Conservation (phyloP, 23 red algal genomes). For the Gracilaria domingensis region DNA sequence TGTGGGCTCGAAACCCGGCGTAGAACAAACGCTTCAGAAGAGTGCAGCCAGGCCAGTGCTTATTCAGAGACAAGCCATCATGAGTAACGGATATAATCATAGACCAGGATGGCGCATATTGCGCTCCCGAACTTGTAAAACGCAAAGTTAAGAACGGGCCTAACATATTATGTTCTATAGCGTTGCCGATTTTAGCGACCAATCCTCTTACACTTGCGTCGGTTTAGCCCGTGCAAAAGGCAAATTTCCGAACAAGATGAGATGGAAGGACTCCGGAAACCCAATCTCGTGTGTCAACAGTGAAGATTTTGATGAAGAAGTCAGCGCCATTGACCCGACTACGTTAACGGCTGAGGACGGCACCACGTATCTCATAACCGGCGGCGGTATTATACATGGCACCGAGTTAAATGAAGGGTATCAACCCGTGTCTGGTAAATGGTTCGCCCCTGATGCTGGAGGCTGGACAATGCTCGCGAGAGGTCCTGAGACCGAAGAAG, state of each 20-base stretch:
- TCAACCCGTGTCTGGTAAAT: background rate
- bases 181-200: background rate
- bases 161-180: background rate
- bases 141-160: background rate
- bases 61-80: background rate
- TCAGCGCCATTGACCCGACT: background rate
- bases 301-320: background rate
- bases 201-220: constrained; percentile 7
- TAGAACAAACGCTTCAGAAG: background rate
- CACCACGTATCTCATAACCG: background rate
- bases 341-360: background rate
- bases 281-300: background rate
- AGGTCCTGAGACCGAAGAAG: background rate
- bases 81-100: background rate
- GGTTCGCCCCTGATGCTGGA: background rate
- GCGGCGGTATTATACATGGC: background rate
- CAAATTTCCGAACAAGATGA: background rate
- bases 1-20: constrained; percentile 2
- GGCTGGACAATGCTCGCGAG: background rate
- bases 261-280: background rate
- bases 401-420: background rate
- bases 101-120: background rate
- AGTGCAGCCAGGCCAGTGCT: background rate
- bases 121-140: background rate
- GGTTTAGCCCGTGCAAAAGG: background rate